Evolutionary conservation across 2,329 filamentous ascomycete genomes (phyloP), one percentile per base, ranked within the genome.

Genomic region (Fusarium newnesense): DNA sequence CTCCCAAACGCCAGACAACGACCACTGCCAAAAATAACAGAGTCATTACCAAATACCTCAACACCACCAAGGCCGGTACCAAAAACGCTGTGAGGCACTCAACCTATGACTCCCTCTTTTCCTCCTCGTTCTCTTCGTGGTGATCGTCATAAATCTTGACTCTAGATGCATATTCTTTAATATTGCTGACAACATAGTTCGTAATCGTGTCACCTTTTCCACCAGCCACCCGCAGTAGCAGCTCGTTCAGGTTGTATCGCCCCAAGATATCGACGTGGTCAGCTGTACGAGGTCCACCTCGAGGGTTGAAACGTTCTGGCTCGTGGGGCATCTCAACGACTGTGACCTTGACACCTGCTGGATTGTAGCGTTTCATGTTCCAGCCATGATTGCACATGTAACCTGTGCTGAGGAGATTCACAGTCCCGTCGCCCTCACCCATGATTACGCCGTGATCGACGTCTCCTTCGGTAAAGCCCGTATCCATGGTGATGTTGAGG

Each of bases 311-410:
- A 24, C 94, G 86, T 76, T 98, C 96, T 2, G 96, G 96, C 79
- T 98, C 95, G 79, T 99, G 96, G 2, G 92, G 93, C 96, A 99
- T 99, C 84, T 99, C 96, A 69, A 93, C 95, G 1, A 95, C 93
- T 44, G 91, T 97, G 71, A 99, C 85, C 77, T 94, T 90, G 37
- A 92, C 88, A 4, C 92, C 91, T 0, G 94, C 93, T 0, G 96
- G 96, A 78, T 99, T 99, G 81, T 97, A 99, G 40, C 96, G 89
- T 82, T 94, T 95, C 82, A 98, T 93, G 65, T 92, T 91, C 96
- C 96, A 99, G 7, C 96, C 96, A 77, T 92, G 94, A 76, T 94
- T 93, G 81, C 96, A 99, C 96, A 99, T 98, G 81, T 98, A 99
- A 5, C 96, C 96, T 2, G 91, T 90, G 76, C 93, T 97, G 16